Percentiles rank a stretch among this genome's conserved stretches.
Evolutionary conservation across 2,329 filamentous ascomycete genomes (phyloP).

Genomic region (Plenodomus biglobosus): DNA sequence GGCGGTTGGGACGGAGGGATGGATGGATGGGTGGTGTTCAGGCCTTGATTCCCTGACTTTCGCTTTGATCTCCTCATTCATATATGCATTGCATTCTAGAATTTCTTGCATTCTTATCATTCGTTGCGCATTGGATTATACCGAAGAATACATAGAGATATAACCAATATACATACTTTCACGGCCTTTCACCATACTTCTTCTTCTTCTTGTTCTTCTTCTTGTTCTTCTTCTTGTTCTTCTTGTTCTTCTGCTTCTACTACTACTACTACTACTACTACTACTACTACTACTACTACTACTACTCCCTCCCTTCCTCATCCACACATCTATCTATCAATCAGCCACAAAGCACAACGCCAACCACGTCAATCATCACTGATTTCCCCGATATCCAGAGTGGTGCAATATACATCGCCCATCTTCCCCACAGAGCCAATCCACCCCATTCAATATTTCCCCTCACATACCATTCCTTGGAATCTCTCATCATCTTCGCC

Average conservation of each 20-base stretch:
- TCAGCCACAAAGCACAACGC: no score
- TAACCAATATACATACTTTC: constrained; percentile 1
- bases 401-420: no score
- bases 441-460: no score
- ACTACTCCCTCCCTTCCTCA: not conserved
- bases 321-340: not conserved
- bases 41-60: not conserved
- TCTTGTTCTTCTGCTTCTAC: no score
- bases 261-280: no score
- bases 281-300: no score
- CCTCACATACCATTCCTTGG: no score
- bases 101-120: not conserved
- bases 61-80: not conserved
- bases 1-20: not conserved
- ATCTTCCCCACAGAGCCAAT: not conserved
- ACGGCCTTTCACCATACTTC: not conserved
- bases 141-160: no score
- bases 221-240: no score
- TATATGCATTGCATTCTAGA: not conserved
- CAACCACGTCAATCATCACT: no score
- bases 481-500: no score
- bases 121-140: not conserved
- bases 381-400: no score
- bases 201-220: not conserved
- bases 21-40: not conserved